A percentile compares a stretch with the other conserved stretches of the same genome.
These are phyloP conservation scores for Penicillium waksmanii DNA, from an alignment of 495 filamentous ascomycete species.

Conservation along the genomic window DNA sequence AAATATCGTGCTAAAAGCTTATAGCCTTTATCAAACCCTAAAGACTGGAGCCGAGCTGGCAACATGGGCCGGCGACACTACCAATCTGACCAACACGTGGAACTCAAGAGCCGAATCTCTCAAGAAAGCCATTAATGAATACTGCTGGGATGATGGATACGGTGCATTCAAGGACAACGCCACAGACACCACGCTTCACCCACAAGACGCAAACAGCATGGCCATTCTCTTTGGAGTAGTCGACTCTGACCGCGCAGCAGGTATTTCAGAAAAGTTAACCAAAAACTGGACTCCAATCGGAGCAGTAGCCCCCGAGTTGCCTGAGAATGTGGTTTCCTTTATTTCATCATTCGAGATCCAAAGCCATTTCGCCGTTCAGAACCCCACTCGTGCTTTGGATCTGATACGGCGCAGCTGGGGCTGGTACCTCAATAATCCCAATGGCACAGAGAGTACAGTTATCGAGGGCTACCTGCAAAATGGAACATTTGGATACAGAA, in stretches of 20 bases:
- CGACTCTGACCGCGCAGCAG: constrained; percentile 34
- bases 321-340: constrained; percentile 63
- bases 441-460: constrained; percentile 63
- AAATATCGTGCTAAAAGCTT: constrained; percentile 12
- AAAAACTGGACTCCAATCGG: constrained; percentile 61
- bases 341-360: constrained; percentile 64
- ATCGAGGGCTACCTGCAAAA: constrained; percentile 62
- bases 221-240: constrained; percentile 45
- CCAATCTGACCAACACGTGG: constrained; percentile 48
- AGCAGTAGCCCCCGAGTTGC: constrained; percentile 60
- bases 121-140: constrained; percentile 43
- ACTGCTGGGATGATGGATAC: constrained; percentile 54
- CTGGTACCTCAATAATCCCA: constrained; percentile 62
- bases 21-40: constrained; percentile 54
- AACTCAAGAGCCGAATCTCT: constrained; percentile 42
- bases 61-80: constrained; percentile 50
- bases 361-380: constrained; percentile 54
- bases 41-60: constrained; percentile 54
- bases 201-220: constrained; percentile 58
- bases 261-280: constrained; percentile 51
- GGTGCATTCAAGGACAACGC: constrained; percentile 63
- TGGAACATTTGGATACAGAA: constrained; percentile 60
- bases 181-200: constrained; percentile 47
- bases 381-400: constrained; percentile 53
- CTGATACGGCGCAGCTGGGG: constrained; percentile 63